phyloP scores from a whole-genome alignment of 2,329 filamentous ascomycete species.

The Sclerotinia minor region DNA sequence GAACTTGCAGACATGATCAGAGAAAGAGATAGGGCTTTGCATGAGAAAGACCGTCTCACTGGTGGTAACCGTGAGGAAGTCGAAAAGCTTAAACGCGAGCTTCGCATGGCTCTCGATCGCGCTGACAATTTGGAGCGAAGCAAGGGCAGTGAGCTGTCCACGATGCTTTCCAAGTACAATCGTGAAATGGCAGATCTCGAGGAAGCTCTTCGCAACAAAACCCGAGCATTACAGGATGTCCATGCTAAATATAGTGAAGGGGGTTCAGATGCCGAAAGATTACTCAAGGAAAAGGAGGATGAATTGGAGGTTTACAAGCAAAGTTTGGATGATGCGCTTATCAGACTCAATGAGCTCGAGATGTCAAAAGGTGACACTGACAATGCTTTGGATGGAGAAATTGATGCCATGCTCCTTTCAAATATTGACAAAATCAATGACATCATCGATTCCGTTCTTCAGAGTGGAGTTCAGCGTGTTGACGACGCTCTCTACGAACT shows the following conservation, averaged over 20 bases:
- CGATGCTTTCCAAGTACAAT: conserved; percentile 94
- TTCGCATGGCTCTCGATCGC: conserved; percentile 86
- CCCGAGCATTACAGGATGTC: conserved; percentile 79
- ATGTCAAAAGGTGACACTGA: conserved; percentile 74
- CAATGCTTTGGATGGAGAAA: conserved; percentile 80
- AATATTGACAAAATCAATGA: conserved; percentile 94
- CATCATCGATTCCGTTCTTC: conserved; percentile 94
- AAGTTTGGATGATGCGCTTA: conserved; percentile 92
- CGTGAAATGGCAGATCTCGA: conserved; percentile 96
- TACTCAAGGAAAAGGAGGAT: conserved; percentile 91
- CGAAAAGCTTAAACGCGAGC: conserved; percentile 90
- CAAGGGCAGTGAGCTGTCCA: conserved; percentile 93
- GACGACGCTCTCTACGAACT: conserved; percentile 97
- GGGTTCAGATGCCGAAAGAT: conserved; percentile 79
- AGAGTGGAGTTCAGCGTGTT: conserved; percentile 87
- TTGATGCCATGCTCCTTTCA: conserved; percentile 83
- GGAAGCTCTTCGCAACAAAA: conserved; percentile 86
- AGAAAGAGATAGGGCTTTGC: conserved; percentile 87
- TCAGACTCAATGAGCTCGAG: conserved; percentile 88
- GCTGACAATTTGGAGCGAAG: conserved; percentile 89
- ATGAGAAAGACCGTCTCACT: conserved; percentile 85
- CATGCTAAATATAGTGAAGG: conserved; percentile 77
- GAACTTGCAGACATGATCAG: conserved; percentile 98
- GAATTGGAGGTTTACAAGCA: conserved; percentile 98
- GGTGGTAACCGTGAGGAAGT: conserved; percentile 90